Evolutionary conservation across 768 basidiomycete species (phyloP), one percentile per base, ranked within the genome.

Genomic region (Lentinus tigrinus): DNA sequence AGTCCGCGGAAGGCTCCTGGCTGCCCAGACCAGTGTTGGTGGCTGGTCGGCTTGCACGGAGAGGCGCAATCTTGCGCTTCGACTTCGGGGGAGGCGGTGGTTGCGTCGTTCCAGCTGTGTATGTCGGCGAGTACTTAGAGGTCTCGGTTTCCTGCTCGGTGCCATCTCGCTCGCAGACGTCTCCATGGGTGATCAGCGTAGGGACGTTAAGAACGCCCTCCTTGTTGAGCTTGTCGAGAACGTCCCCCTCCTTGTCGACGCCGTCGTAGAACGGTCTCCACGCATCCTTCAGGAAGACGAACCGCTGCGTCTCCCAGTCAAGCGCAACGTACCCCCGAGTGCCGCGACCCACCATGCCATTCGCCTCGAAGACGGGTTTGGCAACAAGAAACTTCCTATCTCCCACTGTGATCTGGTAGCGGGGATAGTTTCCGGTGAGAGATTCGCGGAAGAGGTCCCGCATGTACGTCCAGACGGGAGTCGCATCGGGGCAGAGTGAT

Each of bases 251-350:
- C 6, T 36, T 34, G 13, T 43, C 26, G 10, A 53, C 34, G 17
- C 13, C 49, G 3, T 4, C 13, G 7, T 52, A 54, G 36, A 14
- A 52, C 1, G 38, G 38, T 7, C 58, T 40, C 63, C 63, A 63
- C 6, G 47, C 50, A 52, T 63, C 63, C 53, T 61, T 60, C 26
- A 63, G 23, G 38, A 57, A 63, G 24, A 52, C 56, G 19, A 63
- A 52, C 14, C 46, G 36, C 14, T 46, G 24, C 17, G 36, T 28
- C 21, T 4, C 3, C 36, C 57, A 23, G 40, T 63, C 56, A 47
- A 44, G 39, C 1, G 59, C 63, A 21, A 63, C 38, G 24, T 63
- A 61, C 19, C 63, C 55, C 16, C 58, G 47, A 1, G 53, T 60
- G 8, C 39, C 58, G 26, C 58, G 58, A 17, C 58, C 39, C 14